Base-by-base conservation (phyloP, 2,329 filamentous ascomycete species). In the Tolypocladium paradoxum region DNA sequence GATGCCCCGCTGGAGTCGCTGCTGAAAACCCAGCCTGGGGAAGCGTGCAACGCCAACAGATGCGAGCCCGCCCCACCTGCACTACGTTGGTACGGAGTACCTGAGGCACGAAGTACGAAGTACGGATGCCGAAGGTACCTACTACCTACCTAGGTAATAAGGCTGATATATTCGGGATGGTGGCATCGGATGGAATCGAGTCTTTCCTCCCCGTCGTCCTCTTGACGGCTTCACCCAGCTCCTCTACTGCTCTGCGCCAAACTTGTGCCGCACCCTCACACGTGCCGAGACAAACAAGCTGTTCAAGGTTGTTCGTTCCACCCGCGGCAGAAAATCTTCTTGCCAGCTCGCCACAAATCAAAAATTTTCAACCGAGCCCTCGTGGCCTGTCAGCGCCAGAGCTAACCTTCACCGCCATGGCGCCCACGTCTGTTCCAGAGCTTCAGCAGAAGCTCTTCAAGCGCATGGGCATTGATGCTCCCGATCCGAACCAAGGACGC, bases 381-480 rank as follows among this genome's bases (percentile, higher is more conserved):
- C 18, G 24, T 12, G 8, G 27, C 9, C 18, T 18, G 27, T 31
- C 24, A 46, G 31, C 43, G 27, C 27, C 43, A 29, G 14, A 18
- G 40, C 24, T 24, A 45, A 5, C 12, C 1, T 14, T 35, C 27
- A 22, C 22, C 47, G 43, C 38, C 34, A 64, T 65, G 63, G 50
- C 60, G 24, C 43, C 60, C 49, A 53, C 59, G 8, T 65, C 64
- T 20, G 63, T 65, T 2, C 55, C 61, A 43, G 68, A 70, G 54
- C 62, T 70, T 46, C 68, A 70, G 36, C 63, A 67, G 54, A 70
- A 69, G 60, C 60, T 73, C 49, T 66, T 70, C 51, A 70, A 66
- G 52, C 64, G 61, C 18, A 67, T 73, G 52, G 69, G 70, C 6
- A 54, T 72, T 52, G 62, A 65, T 48, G 56, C 62, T 2, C 62